Evolutionary conservation across 2,329 filamentous ascomycete genomes (phyloP).

Genomic region (Colletotrichum sp.): DNA sequence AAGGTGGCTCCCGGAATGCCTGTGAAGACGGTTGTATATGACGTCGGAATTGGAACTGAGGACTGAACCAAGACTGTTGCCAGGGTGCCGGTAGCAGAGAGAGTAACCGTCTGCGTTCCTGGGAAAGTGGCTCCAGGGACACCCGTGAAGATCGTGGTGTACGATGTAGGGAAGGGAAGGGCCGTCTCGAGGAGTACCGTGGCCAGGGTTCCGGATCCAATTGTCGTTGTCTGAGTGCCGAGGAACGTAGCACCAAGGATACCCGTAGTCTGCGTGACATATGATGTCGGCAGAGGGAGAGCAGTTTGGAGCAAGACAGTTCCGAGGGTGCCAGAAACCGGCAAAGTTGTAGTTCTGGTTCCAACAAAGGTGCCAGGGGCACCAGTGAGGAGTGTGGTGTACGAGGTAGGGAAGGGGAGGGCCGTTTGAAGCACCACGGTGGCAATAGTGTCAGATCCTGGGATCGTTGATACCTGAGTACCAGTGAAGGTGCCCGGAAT

Average conservation of each 20-base stretch:
- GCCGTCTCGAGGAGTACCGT: constrained; percentile 3
- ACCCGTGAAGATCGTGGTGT: not conserved
- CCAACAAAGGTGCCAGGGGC: not conserved
- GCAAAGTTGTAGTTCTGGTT: not conserved
- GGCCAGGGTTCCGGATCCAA: not conserved
- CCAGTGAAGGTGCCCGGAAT: not conserved
- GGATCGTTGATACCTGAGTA: not conserved
- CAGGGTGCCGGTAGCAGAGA: not conserved
- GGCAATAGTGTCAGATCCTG: not conserved
- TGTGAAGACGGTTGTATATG: not conserved
- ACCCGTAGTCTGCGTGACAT: not conserved
- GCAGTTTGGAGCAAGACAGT: not conserved
- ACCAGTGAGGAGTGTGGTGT: not conserved
- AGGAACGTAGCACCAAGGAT: not conserved
- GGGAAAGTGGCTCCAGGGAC: not conserved
- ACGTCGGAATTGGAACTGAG: not conserved
- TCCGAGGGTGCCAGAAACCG: not conserved
- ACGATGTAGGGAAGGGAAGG: not conserved
- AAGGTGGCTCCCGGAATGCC: not conserved
- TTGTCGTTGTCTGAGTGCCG: not conserved
- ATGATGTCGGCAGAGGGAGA: not conserved
- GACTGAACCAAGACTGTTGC: not conserved
- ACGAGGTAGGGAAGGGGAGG: not conserved
- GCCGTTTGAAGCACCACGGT: not conserved
- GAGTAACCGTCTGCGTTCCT: not conserved